Evolutionary conservation across 2,329 filamentous ascomycete genomes (phyloP), one percentile per base, ranked within the genome.

Genomic region (Botrytis galanthina): DNA sequence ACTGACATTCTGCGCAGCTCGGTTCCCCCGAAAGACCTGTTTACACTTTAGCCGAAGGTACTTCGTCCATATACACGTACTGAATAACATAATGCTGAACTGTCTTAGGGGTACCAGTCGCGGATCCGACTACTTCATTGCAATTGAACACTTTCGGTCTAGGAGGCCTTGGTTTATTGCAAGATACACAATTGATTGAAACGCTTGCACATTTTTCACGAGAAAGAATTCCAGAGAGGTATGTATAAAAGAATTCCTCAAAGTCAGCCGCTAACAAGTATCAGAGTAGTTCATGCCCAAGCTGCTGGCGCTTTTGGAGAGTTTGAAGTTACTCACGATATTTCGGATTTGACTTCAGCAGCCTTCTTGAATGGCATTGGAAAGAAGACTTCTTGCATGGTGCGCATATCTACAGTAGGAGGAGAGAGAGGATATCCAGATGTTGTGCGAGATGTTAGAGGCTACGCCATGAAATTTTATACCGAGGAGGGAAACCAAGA

Each of bases 121-220:
- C 61, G 29, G 64, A 76, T 39, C 75, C 75, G 44, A 67, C 75
- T 1, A 70, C 75, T 37, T 72, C 73, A 22, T 48, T 74, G 29
- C 71, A 64, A 54, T 73, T 77, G 3, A 77, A 74, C 54, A 69
- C 73, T 37, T 74, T 71, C 35, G 73, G 72, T 46, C 70, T 70
- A 29, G 75, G 76, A 75, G 88, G 88, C 1, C 88, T 88, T 74
- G 82, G 91, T 32, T 82, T 90, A 73, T 85, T 91, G 22, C 88
- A 91, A 79, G 88, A 91, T 79, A 89, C 89, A 79, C 89, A 91
- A 79, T 80, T 91, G 77, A 88, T 91, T 76, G 89, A 90, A 75
- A 82, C 88, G 29, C 84, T 92, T 60, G 85, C 85, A 20, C 83
- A 87, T 79, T 86, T 87, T 78, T 84, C 84, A 79, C 83, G 85